Base-by-base conservation (phyloP, 495 filamentous ascomycete species). In the Tetracladium setigerum region DNA sequence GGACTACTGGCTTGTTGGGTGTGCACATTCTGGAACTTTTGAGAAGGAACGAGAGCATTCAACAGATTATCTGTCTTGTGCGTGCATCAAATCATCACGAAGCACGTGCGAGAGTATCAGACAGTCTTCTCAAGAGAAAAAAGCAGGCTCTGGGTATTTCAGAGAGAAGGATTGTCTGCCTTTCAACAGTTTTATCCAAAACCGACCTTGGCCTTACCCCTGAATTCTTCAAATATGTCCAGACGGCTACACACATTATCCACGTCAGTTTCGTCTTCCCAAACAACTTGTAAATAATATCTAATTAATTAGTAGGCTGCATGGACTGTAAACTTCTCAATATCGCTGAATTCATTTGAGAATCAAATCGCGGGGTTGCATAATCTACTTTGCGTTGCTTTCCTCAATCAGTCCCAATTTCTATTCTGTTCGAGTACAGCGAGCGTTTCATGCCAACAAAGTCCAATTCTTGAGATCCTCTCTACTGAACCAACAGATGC, bases 261-360 rank as follows among this genome's bases (percentile, higher is more conserved):
- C 41, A 44, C 33, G 41, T 44, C 10, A 34, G 30, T 44, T 11
- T 32, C n/a, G 4, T 19, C 27, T 19, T 11, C 9, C 49, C 55
- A 12, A 38, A 53, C 14, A 45, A 62, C 33, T 33, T 37, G 0
- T 30, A 66, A 1, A 41, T 73, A 12, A 66, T 62, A 31, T 65
- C 67, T 18, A 49, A 67, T 31, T 19, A 8, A n/a, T 9, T 34
- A n/a, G 30, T 34, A 53, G 50, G 50, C 75, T 17, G 81, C 80
- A 22, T 85, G 81, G 81, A 68, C 75, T 5, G 81, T 84, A 10
- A 84, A 83, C 61, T 85, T 84, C 65, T 75, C 71, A 30, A 61
- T 74, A 41, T 58, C 66, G 2, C 65, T 85, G 5, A 50, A 56
- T 12, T 72, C 67, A 48, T 84, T 84, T 54, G 72, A 67, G 17